phyloP scores from a whole-genome alignment of 2,329 filamentous ascomycete genomes.

The Phialocephala sp. region DNA sequence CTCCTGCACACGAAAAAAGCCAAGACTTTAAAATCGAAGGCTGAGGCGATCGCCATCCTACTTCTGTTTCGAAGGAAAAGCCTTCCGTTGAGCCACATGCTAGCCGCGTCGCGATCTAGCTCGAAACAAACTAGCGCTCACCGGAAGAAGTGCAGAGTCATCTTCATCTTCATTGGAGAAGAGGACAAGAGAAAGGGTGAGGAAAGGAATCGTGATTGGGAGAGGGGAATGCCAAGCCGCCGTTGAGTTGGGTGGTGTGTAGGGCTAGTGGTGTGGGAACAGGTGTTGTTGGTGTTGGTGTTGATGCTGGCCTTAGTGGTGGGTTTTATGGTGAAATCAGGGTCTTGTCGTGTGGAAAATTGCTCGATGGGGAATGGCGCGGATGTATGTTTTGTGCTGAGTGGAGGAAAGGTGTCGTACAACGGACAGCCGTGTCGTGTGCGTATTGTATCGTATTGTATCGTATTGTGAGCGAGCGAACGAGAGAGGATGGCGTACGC shows the following conservation, averaged over 20 bases:
- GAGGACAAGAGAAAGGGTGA: background rate
- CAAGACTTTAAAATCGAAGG: background rate
- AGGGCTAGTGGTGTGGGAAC: background rate
- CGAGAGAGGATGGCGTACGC: background rate
- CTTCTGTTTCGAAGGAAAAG: background rate
- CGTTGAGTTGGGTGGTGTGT: background rate
- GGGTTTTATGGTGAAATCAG: background rate
- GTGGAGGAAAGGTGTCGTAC: background rate
- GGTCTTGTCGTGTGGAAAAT: constrained; percentile 1
- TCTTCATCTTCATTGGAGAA: background rate
- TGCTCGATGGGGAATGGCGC: background rate
- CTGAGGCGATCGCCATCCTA: background rate
- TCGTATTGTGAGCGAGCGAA: background rate
- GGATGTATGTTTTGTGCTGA: background rate
- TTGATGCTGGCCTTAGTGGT: background rate
- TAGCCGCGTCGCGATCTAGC: background rate
- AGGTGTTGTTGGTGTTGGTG: too few species aligned
- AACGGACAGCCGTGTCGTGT: too few species aligned
- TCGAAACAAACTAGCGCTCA: background rate
- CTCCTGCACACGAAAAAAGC: too few species aligned
- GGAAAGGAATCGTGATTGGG: background rate
- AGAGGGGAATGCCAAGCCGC: background rate
- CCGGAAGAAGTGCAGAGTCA: background rate
- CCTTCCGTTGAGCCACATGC: background rate
- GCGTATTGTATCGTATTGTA: too few species aligned